Evolutionary conservation across 371 early-diverging fungal genomes (phyloP), one percentile per base, ranked within the genome.

Genomic region (Dipsacomyces acuminosporus): DNA sequence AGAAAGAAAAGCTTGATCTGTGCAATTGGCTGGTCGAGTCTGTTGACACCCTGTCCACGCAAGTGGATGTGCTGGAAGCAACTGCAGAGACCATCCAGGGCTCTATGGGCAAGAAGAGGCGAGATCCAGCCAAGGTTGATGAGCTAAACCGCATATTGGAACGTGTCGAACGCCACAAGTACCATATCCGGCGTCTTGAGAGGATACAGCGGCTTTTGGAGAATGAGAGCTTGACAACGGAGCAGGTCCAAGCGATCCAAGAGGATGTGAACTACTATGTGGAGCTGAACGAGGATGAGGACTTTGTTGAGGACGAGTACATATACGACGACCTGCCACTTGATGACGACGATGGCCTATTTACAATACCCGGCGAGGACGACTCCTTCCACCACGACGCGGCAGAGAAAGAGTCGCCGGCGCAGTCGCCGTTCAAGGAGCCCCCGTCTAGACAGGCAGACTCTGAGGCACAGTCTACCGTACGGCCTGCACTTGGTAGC

Each of bases 291-390:
- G 82, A 85, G 73, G 91, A 93, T 15, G 86, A 86, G 19, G 91
- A 90, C 59, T 94, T 91, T 74, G 86, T 82, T 40, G 96, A 96
- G 59, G 88, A 94, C 59, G 94, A 94, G 56, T 82, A 75, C 44
- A 81, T 97, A 19, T 97, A 97, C 72, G 93, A 96, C 52, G 92
- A 93, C 24, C 71, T 97, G 59, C 84, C 90, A 65, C 77, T 97
- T 45, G 91, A 90, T 50, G 93, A 93, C 49, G 93, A 87, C 46
- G 89, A 91, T 24, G 90, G 89, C 55, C 73, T 85, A 36, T 62
- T 64, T 46, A 54, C 70, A 47, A 64, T 69, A 26, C 64, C 59
- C 0, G 64, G 64, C 38, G 67, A 67, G 14, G 67, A 67, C 24
- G 67, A 67, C 44, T 20, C 44, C n/a, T 23, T 46, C 17, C 38